phyloP scores from a whole-genome alignment of 495 filamentous ascomycete species.

The Neurospora sp. region DNA sequence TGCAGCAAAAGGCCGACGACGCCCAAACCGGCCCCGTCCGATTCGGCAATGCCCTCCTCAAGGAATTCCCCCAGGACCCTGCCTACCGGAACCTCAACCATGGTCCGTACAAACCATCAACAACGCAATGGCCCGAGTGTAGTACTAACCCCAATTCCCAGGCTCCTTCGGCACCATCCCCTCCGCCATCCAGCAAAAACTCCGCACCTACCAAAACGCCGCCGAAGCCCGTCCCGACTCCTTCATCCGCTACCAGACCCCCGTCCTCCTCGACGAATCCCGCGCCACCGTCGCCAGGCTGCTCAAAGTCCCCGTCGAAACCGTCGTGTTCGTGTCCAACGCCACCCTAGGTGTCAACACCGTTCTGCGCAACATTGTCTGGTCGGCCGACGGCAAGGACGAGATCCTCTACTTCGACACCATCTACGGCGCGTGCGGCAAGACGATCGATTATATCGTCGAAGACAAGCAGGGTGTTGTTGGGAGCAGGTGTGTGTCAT shows the following conservation, averaged over 20 bases:
- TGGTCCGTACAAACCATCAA: constrained; percentile 36
- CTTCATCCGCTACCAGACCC: constrained; percentile 59
- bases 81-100: constrained; percentile 71
- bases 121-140: too few species aligned
- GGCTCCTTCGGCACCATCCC: constrained; percentile 79
- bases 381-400: constrained; percentile 39
- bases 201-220: constrained; percentile 45
- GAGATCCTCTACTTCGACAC: constrained; percentile 61
- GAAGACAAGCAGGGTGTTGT: constrained; percentile 40
- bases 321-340: constrained; percentile 71
- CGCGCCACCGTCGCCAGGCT: constrained; percentile 53
- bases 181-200: constrained; percentile 42
- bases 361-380: constrained; percentile 61
- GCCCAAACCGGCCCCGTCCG: neutral
- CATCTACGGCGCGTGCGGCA: constrained; percentile 67
- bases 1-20: neutral
- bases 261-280: constrained; percentile 48
- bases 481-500: constrained; percentile 31
- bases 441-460: constrained; percentile 54
- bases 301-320: constrained; percentile 50
- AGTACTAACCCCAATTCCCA: constrained; percentile 1
- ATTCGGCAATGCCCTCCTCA: constrained; percentile 52
- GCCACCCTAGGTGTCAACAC: constrained; percentile 73
- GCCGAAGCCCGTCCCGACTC: constrained; percentile 58
- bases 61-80: constrained; percentile 63